A percentile compares a stretch with the other conserved stretches of the same genome.
Evolutionary conservation across 177 flowering plant genomes (phyloP).

Genomic region (Vitis hybrid): DNA sequence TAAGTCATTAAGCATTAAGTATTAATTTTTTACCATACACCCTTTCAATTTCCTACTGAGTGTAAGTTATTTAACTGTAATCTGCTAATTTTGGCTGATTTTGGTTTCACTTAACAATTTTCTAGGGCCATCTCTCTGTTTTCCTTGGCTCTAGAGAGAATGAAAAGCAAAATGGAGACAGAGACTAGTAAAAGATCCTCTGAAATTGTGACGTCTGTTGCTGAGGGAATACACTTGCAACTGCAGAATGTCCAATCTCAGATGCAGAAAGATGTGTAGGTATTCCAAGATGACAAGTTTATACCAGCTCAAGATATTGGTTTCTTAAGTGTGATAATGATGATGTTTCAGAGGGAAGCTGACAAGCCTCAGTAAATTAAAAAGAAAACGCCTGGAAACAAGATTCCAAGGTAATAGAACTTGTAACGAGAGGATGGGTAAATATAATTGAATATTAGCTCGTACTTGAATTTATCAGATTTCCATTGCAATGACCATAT

Average conservation of each 20-base stretch:
- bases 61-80: background rate
- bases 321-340: conserved; percentile 14
- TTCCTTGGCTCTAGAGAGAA: conserved; percentile 52
- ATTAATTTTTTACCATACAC: no score
- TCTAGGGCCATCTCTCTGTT: conserved; percentile 60
- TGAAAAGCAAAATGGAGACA: conserved; percentile 54
- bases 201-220: conserved; percentile 56
- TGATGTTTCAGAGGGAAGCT: conserved; percentile 65
- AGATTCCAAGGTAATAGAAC: conserved; percentile 65
- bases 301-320: background rate
- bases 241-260: conserved; percentile 60
- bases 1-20: no score
- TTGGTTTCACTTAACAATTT: conserved; percentile 16
- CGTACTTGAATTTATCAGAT: background rate
- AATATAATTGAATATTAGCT: background rate
- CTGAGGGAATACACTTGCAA: conserved; percentile 51
- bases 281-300: conserved; percentile 13
- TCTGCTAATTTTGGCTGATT: conserved; percentile 6
- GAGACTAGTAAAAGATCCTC: conserved; percentile 58
- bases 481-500: conserved; percentile 1
- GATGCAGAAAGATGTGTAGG: conserved; percentile 75
- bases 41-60: background rate
- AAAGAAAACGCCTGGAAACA: conserved; percentile 66
- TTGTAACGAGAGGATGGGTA: background rate
- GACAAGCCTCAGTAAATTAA: conserved; percentile 47